Conservation (phyloP, 108 stramenopile genomes). For the Cylindrotheca closterium region DNA sequence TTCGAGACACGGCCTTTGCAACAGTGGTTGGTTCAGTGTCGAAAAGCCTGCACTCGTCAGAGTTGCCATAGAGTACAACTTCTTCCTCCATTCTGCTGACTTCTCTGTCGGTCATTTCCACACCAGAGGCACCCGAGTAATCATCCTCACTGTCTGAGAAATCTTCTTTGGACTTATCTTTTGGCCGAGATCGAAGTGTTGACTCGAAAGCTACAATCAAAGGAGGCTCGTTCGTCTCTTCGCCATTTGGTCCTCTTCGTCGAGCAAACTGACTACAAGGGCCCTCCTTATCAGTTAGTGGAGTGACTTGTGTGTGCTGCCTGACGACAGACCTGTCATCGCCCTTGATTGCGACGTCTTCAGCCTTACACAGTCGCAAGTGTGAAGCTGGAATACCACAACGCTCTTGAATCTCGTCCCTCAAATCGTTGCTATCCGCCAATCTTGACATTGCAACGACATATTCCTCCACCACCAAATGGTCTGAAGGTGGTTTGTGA, state of each 20-base stretch:
- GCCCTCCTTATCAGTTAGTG: conserved; percentile 77
- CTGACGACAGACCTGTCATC: conserved; percentile 39
- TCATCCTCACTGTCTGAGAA: conserved; percentile 46
- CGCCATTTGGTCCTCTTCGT: conserved; percentile 32
- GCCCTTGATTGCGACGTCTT: conserved; percentile 43
- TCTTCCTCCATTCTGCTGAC: conserved; percentile 38
- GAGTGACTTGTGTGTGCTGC: conserved; percentile 41
- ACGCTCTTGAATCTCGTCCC: conserved; percentile 71
- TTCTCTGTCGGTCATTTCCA: conserved; percentile 25
- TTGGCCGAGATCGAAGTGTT: conserved; percentile 56
- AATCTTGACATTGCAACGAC: conserved; percentile 77
- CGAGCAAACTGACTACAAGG: conserved; percentile 66
- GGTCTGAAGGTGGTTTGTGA: conserved; percentile 64
- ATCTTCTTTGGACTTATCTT: conserved; percentile 25
- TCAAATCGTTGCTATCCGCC: conserved; percentile 82
- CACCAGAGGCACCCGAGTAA: neutral
- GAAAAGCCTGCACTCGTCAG: conserved; percentile 66
- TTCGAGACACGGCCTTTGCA: conserved; percentile 74
- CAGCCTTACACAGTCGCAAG: conserved; percentile 59
- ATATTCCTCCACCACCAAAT: conserved; percentile 70
- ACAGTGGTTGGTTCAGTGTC: conserved; percentile 70
- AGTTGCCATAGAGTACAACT: conserved; percentile 66
- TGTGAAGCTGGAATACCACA: conserved; percentile 64
- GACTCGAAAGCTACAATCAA: conserved; percentile 76
- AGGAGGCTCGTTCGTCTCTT: conserved; percentile 41